These are phyloP conservation scores for Penicillium thymicola DNA, from an alignment of 2,329 filamentous ascomycete genomes.

Conservation along the genomic window DNA sequence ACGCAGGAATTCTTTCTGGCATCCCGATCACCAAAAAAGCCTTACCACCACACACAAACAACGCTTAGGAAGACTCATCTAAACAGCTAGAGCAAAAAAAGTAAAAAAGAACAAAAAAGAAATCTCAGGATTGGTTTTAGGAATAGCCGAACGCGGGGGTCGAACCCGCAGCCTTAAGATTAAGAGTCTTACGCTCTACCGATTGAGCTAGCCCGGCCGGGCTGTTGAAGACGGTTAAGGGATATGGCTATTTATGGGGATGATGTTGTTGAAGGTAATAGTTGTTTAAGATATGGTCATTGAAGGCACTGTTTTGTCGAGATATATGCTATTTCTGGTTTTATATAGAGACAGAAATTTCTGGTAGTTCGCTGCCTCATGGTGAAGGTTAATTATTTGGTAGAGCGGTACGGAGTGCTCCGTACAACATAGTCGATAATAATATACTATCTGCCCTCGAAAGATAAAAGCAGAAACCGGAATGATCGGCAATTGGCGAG, in stretches of 20 bases:
- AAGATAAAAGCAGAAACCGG: background rate
- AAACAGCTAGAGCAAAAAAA: background rate
- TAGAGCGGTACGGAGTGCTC: background rate
- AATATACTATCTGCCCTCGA: background rate
- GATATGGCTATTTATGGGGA: background rate
- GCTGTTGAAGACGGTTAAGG: slow-evolving; percentile 1
- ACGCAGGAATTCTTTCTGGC: background rate
- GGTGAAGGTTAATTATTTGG: background rate
- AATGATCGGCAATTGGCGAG: background rate
- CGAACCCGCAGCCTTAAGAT: slow-evolving; percentile 43
- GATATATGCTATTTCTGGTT: background rate
- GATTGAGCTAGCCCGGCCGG: slow-evolving; percentile 51
- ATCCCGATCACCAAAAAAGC: background rate
- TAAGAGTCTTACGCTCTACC: slow-evolving; percentile 51
- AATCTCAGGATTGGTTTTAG: slow-evolving; percentile 20
- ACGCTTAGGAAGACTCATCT: too few relatives aligned
- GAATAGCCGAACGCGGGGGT: slow-evolving; percentile 42
- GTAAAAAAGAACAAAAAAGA: slow-evolving; percentile 5
- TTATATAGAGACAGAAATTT: background rate
- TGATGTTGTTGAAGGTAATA: background rate
- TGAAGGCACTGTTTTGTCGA: background rate
- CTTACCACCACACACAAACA: too few relatives aligned
- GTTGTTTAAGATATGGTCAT: background rate
- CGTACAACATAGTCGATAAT: background rate
- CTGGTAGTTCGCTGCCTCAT: background rate